These are phyloP conservation scores for Ustilago crameri DNA, from an alignment of 1,284 basidiomycete genomes.

Conservation along the genomic window DNA sequence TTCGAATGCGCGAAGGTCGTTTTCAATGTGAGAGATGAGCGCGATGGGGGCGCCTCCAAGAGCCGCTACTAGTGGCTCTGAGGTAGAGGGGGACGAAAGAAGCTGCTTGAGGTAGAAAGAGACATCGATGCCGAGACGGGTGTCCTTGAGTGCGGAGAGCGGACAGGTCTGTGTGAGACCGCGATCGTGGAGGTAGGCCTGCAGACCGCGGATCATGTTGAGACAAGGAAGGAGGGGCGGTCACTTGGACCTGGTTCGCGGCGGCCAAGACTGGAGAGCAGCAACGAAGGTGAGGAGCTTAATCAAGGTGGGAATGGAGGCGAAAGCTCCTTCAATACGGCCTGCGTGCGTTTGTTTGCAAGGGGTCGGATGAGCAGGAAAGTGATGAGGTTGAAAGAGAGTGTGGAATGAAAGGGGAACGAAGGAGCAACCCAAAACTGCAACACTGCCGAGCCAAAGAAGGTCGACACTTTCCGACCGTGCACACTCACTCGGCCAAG, in stretches of 20 bases:
- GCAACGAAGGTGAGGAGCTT: neutral
- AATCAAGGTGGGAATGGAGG: too few relatives aligned
- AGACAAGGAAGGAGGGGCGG: neutral
- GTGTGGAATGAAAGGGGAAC: neutral
- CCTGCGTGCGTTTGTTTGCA: neutral
- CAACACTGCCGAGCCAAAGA: neutral
- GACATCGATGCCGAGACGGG: constrained; percentile 96
- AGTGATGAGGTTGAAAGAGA: constrained; percentile 1
- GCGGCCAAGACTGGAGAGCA: neutral
- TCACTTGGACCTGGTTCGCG: constrained; percentile 7
- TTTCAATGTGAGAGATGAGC: constrained; percentile 78
- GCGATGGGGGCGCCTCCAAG: constrained; percentile 88
- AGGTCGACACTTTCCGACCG: constrained; percentile 11
- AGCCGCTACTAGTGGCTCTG: constrained; percentile 90
- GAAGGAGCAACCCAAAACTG: neutral
- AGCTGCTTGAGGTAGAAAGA: constrained; percentile 86
- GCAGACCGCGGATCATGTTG: constrained; percentile 48
- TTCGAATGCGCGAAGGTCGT: constrained; percentile 89
- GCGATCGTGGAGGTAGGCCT: constrained; percentile 76
- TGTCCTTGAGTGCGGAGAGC: constrained; percentile 85
- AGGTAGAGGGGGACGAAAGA: constrained; percentile 77
- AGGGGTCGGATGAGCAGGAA: neutral
- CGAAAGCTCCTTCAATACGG: neutral
- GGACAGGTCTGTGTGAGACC: constrained; percentile 86
- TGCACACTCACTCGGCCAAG: constrained; percentile 3